A percentile compares a stretch with the other conserved stretches of the same genome.
Evolutionary conservation across 257 asterid species (phyloP).

Genomic region (Ajuga chamaepitys): DNA sequence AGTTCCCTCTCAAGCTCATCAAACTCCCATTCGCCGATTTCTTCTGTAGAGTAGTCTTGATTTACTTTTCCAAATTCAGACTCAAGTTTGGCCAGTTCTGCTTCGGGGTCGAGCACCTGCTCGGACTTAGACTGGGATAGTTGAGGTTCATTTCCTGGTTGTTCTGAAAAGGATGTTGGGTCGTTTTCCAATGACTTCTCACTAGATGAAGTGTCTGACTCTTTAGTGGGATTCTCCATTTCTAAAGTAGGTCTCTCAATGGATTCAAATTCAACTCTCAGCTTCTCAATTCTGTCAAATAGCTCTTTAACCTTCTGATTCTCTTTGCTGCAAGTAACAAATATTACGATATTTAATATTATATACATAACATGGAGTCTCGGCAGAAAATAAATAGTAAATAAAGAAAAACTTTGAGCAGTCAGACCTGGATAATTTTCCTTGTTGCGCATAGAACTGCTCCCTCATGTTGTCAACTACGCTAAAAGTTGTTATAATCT

Average conservation of each 20-base stretch:
- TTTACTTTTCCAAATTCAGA: constrained; percentile 79
- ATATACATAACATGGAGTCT: background rate
- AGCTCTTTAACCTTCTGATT: constrained; percentile 57
- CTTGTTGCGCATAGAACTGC: constrained; percentile 64
- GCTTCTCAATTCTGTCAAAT: constrained; percentile 62
- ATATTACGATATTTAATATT: background rate
- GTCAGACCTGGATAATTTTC: constrained; percentile 57
- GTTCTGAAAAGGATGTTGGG: constrained; percentile 22
- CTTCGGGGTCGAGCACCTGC: constrained; percentile 50
- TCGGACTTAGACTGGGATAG: constrained; percentile 30
- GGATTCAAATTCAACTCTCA: constrained; percentile 66
- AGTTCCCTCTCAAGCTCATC: constrained; percentile 91
- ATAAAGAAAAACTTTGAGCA: background rate
- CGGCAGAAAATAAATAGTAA: background rate
- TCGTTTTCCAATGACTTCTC: constrained; percentile 31
- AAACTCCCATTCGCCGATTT: constrained; percentile 89
- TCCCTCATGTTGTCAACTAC: constrained; percentile 87
- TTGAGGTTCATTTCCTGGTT: constrained; percentile 22
- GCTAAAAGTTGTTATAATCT: constrained; percentile 86
- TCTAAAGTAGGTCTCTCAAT: constrained; percentile 80
- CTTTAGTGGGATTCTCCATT: constrained; percentile 64
- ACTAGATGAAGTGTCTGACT: constrained; percentile 27
- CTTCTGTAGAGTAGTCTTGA: constrained; percentile 61
- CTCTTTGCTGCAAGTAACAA: constrained; percentile 58
- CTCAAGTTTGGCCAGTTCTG: constrained; percentile 83